These are phyloP conservation scores for Zygoascus tannicola DNA, from an alignment of 805 yeast genomes.

Conservation along the genomic window DNA sequence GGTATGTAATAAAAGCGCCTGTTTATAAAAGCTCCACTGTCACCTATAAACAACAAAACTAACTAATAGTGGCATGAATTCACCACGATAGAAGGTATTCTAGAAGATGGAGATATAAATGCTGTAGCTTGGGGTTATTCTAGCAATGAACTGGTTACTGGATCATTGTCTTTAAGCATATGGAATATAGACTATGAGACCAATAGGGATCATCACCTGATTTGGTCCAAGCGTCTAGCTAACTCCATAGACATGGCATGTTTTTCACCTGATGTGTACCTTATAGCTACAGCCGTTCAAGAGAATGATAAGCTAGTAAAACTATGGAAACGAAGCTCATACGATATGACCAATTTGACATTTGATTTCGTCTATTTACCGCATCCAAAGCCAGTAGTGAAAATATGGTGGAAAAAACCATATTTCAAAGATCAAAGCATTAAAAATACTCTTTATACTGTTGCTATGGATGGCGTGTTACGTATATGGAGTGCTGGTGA, in stretches of 20 bases:
- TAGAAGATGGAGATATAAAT: slow-evolving; percentile 28
- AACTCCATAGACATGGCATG: slow-evolving; percentile 48
- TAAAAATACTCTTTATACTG: slow-evolving; percentile 52
- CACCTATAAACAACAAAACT: neutral
- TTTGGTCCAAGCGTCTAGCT: slow-evolving; percentile 48
- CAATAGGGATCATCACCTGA: slow-evolving; percentile 1
- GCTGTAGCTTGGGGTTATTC: slow-evolving; percentile 46
- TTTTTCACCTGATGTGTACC: slow-evolving; percentile 58
- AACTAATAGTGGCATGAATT: slow-evolving; percentile 8
- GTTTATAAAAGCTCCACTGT: too few relatives aligned
- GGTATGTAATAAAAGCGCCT: slow-evolving; percentile 3
- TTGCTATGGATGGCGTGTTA: slow-evolving; percentile 48
- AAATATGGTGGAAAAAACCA: slow-evolving; percentile 47
- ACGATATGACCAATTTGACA: slow-evolving; percentile 50
- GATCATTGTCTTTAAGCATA: slow-evolving; percentile 46
- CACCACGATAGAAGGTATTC: neutral
- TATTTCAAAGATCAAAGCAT: slow-evolving; percentile 30
- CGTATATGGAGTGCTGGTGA: slow-evolving; percentile 47
- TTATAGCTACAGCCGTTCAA: slow-evolving; percentile 47
- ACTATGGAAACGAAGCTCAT: slow-evolving; percentile 68
- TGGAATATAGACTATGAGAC: slow-evolving; percentile 31
- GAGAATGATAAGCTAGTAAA: slow-evolving; percentile 56
- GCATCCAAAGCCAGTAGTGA: slow-evolving; percentile 52
- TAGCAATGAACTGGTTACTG: slow-evolving; percentile 48
- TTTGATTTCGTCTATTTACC: slow-evolving; percentile 62